phyloP scores from a whole-genome alignment of 2,329 filamentous ascomycete genomes.

The Torrubiella hemipterigena region DNA sequence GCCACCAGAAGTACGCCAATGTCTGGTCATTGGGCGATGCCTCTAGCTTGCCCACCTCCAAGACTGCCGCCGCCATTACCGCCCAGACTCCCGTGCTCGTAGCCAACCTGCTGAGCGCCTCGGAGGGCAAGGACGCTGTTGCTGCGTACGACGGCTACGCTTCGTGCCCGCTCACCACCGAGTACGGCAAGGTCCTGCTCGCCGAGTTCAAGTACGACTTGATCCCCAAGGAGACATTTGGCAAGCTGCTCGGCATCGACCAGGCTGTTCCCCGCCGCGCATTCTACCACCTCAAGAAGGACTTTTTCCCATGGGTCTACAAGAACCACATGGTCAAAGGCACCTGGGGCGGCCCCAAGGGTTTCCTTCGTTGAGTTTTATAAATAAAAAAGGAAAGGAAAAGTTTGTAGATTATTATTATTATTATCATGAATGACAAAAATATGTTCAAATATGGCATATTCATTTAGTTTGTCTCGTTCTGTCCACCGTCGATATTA shows the following conservation, averaged over 20 bases:
- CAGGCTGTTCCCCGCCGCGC: conserved; percentile 41
- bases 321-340: conserved; percentile 48
- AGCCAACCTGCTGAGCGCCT: conserved; percentile 28
- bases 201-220: conserved; percentile 56
- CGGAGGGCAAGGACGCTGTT: conserved; percentile 32
- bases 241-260: conserved; percentile 39
- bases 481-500: too few species aligned
- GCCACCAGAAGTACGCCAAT: conserved; percentile 40
- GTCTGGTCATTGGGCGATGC: conserved; percentile 49
- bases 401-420: too few species aligned
- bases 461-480: too few species aligned
- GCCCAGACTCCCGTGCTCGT: conserved; percentile 38
- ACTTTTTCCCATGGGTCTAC: conserved; percentile 59
- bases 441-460: too few species aligned
- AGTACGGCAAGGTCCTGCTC: conserved; percentile 51
- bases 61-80: conserved; percentile 42
- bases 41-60: conserved; percentile 45
- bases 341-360: conserved; percentile 48
- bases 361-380: conserved; percentile 17
- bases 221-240: conserved; percentile 51
- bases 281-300: conserved; percentile 53
- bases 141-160: conserved; percentile 41
- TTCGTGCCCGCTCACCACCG: conserved; percentile 39
- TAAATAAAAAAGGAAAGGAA: too few species aligned
- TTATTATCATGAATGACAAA: too few species aligned